Evolutionary conservation across 1,284 basidiomycete genomes (phyloP).

Genomic region (Moniliella sp.): DNA sequence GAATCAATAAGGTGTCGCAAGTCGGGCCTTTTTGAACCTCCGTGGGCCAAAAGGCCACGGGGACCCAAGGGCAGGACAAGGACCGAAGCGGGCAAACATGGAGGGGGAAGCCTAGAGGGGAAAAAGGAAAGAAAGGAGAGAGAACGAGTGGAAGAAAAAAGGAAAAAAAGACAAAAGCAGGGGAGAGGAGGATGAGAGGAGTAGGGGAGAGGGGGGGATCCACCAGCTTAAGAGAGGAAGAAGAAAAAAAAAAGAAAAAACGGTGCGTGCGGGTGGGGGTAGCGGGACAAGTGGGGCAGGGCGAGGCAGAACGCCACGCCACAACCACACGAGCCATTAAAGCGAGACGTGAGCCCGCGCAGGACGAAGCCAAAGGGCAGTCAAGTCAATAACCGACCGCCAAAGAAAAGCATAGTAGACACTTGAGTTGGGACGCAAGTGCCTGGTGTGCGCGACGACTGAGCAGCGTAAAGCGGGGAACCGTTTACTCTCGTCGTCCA

Average conservation of each 20-base stretch:
- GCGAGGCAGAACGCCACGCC: too few species aligned
- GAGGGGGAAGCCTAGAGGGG: too few species aligned
- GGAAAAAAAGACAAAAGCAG: constrained; percentile 1
- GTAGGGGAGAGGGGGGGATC: background rate
- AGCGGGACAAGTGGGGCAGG: too few species aligned
- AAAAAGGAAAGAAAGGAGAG: background rate
- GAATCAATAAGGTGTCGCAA: too few species aligned
- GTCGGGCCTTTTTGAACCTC: too few species aligned
- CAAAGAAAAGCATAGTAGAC: background rate
- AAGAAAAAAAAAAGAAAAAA: background rate
- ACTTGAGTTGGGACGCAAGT: background rate
- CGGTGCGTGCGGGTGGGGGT: background rate
- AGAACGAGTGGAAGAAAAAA: background rate
- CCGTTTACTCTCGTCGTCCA: constrained; percentile 26
- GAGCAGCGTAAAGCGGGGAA: background rate
- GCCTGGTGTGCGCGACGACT: background rate
- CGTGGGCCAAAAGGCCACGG: too few species aligned
- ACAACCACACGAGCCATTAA: too few species aligned
- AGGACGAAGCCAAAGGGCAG: background rate
- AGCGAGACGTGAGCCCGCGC: background rate
- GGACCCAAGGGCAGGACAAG: too few species aligned
- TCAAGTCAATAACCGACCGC: background rate
- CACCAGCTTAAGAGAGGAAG: background rate
- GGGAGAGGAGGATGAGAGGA: background rate
- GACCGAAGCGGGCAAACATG: too few species aligned